phyloP scores from a whole-genome alignment of 257 asterid genomes.

The Lycium barbarum region DNA sequence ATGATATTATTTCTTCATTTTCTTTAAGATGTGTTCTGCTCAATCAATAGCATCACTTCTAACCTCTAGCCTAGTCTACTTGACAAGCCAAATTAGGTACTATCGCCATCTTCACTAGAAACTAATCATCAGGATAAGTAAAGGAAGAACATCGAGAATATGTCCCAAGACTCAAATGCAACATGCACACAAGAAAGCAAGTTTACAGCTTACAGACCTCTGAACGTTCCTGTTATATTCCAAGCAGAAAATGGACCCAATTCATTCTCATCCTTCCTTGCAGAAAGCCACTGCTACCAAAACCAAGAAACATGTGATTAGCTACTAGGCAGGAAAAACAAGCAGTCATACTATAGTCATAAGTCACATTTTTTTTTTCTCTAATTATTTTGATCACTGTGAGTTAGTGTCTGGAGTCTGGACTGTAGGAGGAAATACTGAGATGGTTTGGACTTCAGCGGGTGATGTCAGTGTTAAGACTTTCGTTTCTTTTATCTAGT shows the following conservation, averaged over 20 bases:
- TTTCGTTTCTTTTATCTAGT: not conserved
- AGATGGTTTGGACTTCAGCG: not conserved
- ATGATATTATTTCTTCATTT: not conserved
- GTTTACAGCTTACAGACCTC: slow-evolving; percentile 63
- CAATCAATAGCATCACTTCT: not conserved
- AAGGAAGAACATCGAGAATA: slow-evolving; percentile 20
- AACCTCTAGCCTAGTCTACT: not conserved
- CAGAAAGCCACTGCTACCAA: slow-evolving; percentile 84
- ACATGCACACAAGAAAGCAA: slow-evolving; percentile 33
- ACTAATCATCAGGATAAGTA: slow-evolving; percentile 18
- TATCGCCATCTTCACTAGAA: not conserved
- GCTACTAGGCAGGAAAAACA: slow-evolving; percentile 2
- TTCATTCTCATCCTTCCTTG: slow-evolving; percentile 76
- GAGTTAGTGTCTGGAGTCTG: not conserved
- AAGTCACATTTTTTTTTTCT: not conserved
- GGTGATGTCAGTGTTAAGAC: not conserved
- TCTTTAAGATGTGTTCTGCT: slow-evolving; percentile 5
- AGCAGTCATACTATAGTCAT: not conserved
- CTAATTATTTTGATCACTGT: not conserved
- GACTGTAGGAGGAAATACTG: not conserved
- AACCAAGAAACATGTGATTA: slow-evolving; percentile 25
- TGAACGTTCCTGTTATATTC: slow-evolving; percentile 95
- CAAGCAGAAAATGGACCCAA: slow-evolving; percentile 90
- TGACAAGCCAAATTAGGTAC: slow-evolving; percentile 11
- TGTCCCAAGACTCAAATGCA: slow-evolving; percentile 26